Evolutionary conservation across 345 rosid species (phyloP), one percentile per base, ranked within the genome.

Genomic region (Clarkia xantiana): DNA sequence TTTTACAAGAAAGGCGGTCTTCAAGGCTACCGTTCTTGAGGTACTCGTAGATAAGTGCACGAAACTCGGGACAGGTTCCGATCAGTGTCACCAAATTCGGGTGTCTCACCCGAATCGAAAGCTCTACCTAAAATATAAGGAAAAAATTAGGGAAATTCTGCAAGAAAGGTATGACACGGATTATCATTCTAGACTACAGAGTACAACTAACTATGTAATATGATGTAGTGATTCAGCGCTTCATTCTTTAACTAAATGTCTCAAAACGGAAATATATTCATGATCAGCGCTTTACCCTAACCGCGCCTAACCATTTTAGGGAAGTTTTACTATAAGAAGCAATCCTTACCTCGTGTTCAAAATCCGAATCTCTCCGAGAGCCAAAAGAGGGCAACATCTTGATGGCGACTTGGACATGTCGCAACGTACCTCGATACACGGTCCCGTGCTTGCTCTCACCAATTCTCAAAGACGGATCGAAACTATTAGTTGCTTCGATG

Each of bases 311-410:
- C 46, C 46, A 14, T 14, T 6, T 9, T 47, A 20, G 14, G 22
- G 14, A 20, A 25, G 40, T 14, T 9, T 4, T 11, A 47, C n/a
- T 16, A 49, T n/a, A n/a, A n/a, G 7, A 14, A 18, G 9, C 25
- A 19, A 23, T 16, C 10, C 41, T 68, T 79, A 85, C 97, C 95
- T 61, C 66, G 45, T 75, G 72, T 59, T 75, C 72, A 44, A 89
- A 85, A 49, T 78, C 76, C 53, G 63, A 34, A 39, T 49, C 65
- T 60, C 84, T 66, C 59, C 66, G 73, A 58, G 82, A 73, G 43
- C 94, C 84, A 60, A 79, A 89, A 15, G 87, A 72, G 36, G 90
- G 95, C 53, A 85, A 70, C 90, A 89, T 89, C 73, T 81, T 85
- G 50, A 89, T 75, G 53, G 87, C 90, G 50, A 89, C 91, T 57